Base-by-base conservation (phyloP, 129 eudicot species). In the Pulicaria dysenterica region DNA sequence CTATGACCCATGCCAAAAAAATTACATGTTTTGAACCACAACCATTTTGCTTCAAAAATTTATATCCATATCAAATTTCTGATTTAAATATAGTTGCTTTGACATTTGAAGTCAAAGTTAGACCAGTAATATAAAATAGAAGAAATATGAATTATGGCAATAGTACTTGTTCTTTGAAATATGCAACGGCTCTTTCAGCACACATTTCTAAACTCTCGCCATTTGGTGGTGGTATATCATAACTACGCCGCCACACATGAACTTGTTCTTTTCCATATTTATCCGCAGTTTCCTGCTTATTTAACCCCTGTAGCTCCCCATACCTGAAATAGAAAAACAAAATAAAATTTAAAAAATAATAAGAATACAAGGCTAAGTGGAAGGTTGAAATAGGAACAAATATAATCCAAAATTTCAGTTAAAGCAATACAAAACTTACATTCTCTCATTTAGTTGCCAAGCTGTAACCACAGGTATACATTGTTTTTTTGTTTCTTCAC, bases 121-220 rank as follows among this genome's bases (percentile, higher is more conserved):
- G 31, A 24, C 31, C 31, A 24, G 31, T 24, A 24, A 24, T 24
- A 24, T 24, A 51, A 37, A 39, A 3, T 51, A 9, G 31, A 47
- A 43, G n/a, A 62, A 42, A 5, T 13, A 36, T 8, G 54, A 53
- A 55, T 34, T 34, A 13, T 8, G 4, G 24, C 48, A 13, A 14
- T 40, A 80, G 72, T 84, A 94, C 97, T 65, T 86, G 82, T 61
- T 90, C 89, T 83, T 73, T 86, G 47, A 95, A 95, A 80, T 88
- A 95, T 10, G 99, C 94, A 75, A 90, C 99, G 12, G 99, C 99
- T 83, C 99, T 90, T 78, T 95, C 89, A 60, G 99, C 99, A 73
- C 99, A 95, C 97, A 95, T 95, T 77, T 95, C 99, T 81, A 95
- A 81, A 77, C 99, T 95, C 83, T 95, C 99, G 4, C 99, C 99